Evolutionary conservation across 768 basidiomycete genomes (phyloP).

Genomic region (Tulasnella sp.): DNA sequence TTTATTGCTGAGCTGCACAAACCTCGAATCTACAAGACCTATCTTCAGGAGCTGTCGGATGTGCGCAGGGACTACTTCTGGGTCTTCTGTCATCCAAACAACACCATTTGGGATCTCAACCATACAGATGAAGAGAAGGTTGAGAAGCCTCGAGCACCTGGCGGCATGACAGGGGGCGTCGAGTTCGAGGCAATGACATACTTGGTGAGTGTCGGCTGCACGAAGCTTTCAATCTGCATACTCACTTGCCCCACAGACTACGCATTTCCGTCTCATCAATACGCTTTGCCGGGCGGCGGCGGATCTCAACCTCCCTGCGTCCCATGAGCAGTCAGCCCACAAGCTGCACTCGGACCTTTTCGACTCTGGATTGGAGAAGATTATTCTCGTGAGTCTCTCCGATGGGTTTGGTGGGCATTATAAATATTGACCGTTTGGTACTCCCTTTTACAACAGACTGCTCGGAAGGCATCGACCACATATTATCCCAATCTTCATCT

Average conservation of each 20-base stretch:
- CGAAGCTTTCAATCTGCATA: not conserved
- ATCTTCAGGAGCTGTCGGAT: conserved; percentile 80
- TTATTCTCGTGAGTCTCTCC: conserved; percentile 66
- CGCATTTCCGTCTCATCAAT: conserved; percentile 84
- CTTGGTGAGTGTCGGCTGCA: conserved; percentile 57
- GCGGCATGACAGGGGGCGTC: conserved; percentile 97
- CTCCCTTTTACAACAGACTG: conserved; percentile 54
- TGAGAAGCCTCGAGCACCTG: conserved; percentile 89
- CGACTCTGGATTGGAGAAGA: conserved; percentile 85
- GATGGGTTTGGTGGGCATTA: not conserved
- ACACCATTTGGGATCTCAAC: conserved; percentile 79
- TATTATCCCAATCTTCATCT: conserved; percentile 95
- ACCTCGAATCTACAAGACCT: conserved; percentile 73
- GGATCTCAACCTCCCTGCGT: conserved; percentile 60
- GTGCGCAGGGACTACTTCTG: conserved; percentile 92
- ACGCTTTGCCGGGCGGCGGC: conserved; percentile 63
- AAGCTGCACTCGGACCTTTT: conserved; percentile 85
- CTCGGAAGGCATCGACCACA: conserved; percentile 88
- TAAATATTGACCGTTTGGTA: not conserved
- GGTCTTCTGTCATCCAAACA: conserved; percentile 96
- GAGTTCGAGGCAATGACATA: conserved; percentile 97
- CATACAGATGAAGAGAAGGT: conserved; percentile 82
- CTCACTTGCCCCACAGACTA: conserved; percentile 54
- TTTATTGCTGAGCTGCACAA: conserved; percentile 72
- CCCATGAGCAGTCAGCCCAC: conserved; percentile 71